Evolutionary conservation across 345 rosid species (phyloP).

Genomic region (Acer negundo): DNA sequence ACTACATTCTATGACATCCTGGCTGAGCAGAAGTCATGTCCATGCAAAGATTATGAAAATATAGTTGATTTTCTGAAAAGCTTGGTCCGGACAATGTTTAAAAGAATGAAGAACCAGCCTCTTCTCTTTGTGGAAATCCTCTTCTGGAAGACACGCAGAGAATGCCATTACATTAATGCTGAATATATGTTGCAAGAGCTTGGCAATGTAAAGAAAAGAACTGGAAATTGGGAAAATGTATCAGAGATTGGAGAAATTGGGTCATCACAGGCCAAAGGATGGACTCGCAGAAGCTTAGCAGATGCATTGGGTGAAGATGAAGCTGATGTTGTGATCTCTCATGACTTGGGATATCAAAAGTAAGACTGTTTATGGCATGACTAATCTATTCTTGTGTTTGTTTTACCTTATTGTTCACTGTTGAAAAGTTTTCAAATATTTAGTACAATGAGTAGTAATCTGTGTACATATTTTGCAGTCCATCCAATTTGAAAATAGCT

Average conservation of each 20-base stretch:
- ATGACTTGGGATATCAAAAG: conserved; percentile 53
- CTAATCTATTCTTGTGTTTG: not conserved
- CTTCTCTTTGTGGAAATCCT: conserved; percentile 93
- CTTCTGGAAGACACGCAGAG: conserved; percentile 82
- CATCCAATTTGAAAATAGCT: not conserved
- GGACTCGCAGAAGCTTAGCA: conserved; percentile 75
- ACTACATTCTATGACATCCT: conserved; percentile 71
- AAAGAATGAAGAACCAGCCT: conserved; percentile 84
- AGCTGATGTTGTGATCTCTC: conserved; percentile 83
- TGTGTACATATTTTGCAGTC: not conserved
- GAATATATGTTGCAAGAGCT: conserved; percentile 87
- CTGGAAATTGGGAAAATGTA: conserved; percentile 37
- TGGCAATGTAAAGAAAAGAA: conserved; percentile 61
- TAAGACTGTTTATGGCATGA: conserved; percentile 34
- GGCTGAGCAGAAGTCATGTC: conserved; percentile 70
- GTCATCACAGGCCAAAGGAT: conserved; percentile 44
- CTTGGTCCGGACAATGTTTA: conserved; percentile 72
- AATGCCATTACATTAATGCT: conserved; percentile 83
- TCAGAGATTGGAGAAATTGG: conserved; percentile 48
- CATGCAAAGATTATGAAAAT: conserved; percentile 55
- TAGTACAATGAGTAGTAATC: not conserved
- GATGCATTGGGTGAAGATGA: conserved; percentile 99
- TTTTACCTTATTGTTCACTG: not conserved
- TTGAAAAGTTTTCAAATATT: not conserved
- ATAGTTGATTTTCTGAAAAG: conserved; percentile 66